A percentile compares a stretch with the other conserved stretches of the same genome.
These are phyloP conservation scores for Sporothrix brunneoviolacea DNA, from an alignment of 2,329 filamentous ascomycete genomes.

Conservation along the genomic window DNA sequence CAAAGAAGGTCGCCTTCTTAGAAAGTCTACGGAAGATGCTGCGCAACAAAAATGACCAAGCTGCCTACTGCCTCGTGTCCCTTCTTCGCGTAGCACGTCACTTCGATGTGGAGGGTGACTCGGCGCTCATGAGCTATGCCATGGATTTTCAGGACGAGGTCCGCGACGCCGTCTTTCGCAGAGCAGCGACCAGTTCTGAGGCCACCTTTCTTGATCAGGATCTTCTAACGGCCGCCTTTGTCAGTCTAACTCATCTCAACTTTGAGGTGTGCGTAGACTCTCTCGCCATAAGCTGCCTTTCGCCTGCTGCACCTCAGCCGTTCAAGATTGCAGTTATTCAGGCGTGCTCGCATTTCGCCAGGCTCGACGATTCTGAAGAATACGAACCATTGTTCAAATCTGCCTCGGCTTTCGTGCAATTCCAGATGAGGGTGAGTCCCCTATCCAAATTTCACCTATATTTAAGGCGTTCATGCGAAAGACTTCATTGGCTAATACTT, in stretches of 20 bases:
- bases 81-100: constrained; percentile 57
- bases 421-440: constrained; percentile 46
- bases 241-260: constrained; percentile 56
- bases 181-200: constrained; percentile 40
- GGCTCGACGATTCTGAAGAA: constrained; percentile 39
- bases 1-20: constrained; percentile 60
- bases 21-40: constrained; percentile 57
- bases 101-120: constrained; percentile 57
- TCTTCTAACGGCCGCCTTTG: constrained; percentile 60
- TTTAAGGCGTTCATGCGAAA: too few species aligned
- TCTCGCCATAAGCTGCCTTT: constrained; percentile 51
- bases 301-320: constrained; percentile 46
- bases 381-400: constrained; percentile 51
- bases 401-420: constrained; percentile 50
- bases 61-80: constrained; percentile 58
- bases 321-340: constrained; percentile 59
- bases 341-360: constrained; percentile 56
- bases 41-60: constrained; percentile 58
- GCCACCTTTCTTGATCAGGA: constrained; percentile 52
- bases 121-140: constrained; percentile 55
- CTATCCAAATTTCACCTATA: too few species aligned
- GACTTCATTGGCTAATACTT: not conserved
- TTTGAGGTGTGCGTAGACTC: constrained; percentile 52
- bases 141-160: constrained; percentile 65
- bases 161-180: constrained; percentile 57